Base-by-base conservation (phyloP, 2,329 filamentous ascomycete genomes). In the Didymella keratinophila region DNA sequence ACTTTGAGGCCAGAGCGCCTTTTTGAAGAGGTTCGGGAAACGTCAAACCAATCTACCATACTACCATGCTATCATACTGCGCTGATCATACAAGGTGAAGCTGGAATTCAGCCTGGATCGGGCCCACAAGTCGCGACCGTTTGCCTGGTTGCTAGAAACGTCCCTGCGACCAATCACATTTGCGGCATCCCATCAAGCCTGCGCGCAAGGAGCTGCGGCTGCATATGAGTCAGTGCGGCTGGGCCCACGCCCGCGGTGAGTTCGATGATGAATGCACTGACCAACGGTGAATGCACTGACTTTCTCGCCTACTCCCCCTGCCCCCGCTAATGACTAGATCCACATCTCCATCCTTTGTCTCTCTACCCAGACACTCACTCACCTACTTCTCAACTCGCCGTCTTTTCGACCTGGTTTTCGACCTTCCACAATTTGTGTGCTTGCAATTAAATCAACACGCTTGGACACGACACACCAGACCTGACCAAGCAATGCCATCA, bases 221-320 rank as follows among this genome's bases (percentile, higher is more conserved):
- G n/a, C 36, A 37, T 37, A 16, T 25, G 23, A 37, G n/a, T n/a
- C 18, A 37, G 7, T 37, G 18, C 16, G n/a, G n/a, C 36, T 37
- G 36, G 36, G n/a, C 18, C 36, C n/a, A n/a, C 36, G n/a, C 18
- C n/a, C 36, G 36, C 36, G 36, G 36, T 37, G 36, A 37, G 36
- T 37, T 37, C 37, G 37, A 41, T 46, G 37, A 52, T 64, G 63
- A 63, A 60, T 52, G 61, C 63, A 63, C 59, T 52, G 58, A 61
- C 63, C 60, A 55, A 37, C 36, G 53, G 58, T 64, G 59, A 67
- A 65, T 51, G 58, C 57, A 28, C 59, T 45, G 44, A 28, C 55
- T 61, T 53, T 55, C 45, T 44, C 23, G 36, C 48, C 47, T n/a
- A 41, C 49, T 53, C 44, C 48, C 21, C 60, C 62, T 62, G 60